phyloP scores from a whole-genome alignment of 257 asterid species.

The Solanum commersonii region DNA sequence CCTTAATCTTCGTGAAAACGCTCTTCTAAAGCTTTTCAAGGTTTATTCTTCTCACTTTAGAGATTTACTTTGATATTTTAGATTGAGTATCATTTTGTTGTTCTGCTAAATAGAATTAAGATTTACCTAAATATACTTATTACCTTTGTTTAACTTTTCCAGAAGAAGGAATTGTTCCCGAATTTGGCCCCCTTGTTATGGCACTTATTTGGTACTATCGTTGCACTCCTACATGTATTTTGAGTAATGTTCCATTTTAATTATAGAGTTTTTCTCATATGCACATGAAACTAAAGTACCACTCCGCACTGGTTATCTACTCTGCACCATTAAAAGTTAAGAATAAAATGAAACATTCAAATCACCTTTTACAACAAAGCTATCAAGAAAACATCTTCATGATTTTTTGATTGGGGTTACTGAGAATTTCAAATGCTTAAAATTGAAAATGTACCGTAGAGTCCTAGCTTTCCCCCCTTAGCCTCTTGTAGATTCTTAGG shows the following conservation, averaged over 20 bases:
- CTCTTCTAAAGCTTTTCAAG: conserved; percentile 15
- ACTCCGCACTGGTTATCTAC: background rate
- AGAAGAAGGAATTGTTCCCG: conserved; percentile 2
- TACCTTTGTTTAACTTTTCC: background rate
- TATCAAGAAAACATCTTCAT: background rate
- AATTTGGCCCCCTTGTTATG: conserved; percentile 20
- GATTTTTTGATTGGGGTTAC: background rate
- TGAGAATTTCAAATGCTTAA: background rate
- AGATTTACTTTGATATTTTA: background rate
- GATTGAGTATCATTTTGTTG: background rate
- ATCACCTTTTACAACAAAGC: background rate
- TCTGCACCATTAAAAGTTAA: background rate
- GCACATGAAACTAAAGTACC: background rate
- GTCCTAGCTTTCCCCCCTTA: too few relatives aligned
- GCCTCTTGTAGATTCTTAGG: background rate
- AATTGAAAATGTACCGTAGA: background rate
- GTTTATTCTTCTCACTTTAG: background rate
- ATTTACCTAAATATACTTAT: background rate
- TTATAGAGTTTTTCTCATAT: background rate
- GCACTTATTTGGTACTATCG: conserved; percentile 20
- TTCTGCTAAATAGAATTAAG: background rate
- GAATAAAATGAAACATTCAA: background rate
- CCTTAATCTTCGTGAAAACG: conserved; percentile 3
- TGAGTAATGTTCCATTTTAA: background rate
- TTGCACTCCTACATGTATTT: conserved; percentile 23